Percentiles rank a stretch among this genome's conserved stretches.
Conservation (phyloP, 495 filamentous ascomycete species). For the Tuber melanosporum region DNA sequence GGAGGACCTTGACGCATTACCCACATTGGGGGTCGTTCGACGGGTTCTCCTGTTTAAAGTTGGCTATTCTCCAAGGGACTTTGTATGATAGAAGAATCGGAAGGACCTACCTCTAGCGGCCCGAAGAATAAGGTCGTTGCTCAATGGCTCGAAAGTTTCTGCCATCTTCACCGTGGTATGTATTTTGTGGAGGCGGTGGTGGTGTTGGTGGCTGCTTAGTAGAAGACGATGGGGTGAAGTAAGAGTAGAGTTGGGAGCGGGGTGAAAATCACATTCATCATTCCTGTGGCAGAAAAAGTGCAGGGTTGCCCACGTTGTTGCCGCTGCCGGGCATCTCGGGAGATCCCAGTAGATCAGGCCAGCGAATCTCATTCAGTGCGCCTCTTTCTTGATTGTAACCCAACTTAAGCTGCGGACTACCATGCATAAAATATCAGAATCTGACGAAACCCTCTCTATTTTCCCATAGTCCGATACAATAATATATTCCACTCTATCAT, state of each 20-base stretch:
- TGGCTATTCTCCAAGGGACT: constrained; percentile 11
- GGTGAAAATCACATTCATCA: constrained; percentile 5
- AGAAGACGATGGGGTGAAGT: not conserved
- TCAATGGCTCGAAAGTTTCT: constrained; percentile 65
- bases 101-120: constrained; percentile 68
- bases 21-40: constrained; percentile 91
- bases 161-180: constrained; percentile 47
- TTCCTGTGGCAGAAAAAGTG: not conserved
- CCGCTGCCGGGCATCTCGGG: not conserved
- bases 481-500: not conserved
- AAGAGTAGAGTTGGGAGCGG: not conserved
- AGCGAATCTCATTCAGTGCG: not conserved
- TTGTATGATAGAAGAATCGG: constrained; percentile 12
- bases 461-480: not conserved
- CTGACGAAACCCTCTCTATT: not conserved
- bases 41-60: constrained; percentile 63
- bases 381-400: not conserved
- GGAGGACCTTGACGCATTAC: constrained; percentile 89
- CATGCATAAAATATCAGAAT: not conserved
- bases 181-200: constrained; percentile 3
- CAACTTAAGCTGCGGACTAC: not conserved
- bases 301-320: not conserved
- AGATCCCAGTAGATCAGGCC: constrained; percentile 1
- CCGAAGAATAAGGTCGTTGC: constrained; percentile 84
- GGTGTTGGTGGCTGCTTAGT: constrained; percentile 10